Evolutionary conservation across 2,329 filamentous ascomycete species (phyloP).

Genomic region (Aspergillus versicolor): DNA sequence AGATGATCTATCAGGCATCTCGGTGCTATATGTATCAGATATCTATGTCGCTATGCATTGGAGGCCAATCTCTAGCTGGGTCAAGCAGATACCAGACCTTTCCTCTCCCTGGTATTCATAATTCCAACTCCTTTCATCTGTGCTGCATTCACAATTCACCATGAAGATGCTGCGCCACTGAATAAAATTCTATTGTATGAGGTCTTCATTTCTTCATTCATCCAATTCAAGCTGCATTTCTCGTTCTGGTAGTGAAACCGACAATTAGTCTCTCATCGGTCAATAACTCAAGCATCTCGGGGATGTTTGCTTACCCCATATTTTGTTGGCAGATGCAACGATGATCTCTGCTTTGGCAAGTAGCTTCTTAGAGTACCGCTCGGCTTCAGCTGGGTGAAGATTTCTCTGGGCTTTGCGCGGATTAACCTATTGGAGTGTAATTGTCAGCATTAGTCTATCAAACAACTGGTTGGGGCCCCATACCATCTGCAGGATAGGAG

Average conservation of each 20-base stretch:
- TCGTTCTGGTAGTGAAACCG: constrained; percentile 26
- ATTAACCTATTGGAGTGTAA: constrained; percentile 54
- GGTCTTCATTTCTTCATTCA: constrained; percentile 20
- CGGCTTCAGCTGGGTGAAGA: constrained; percentile 57
- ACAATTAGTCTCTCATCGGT: neutral
- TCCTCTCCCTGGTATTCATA: neutral
- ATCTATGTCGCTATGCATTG: neutral
- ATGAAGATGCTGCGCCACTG: neutral
- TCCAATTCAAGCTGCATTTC: constrained; percentile 39
- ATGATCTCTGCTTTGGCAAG: constrained; percentile 67
- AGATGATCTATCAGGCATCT: neutral
- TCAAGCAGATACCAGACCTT: neutral
- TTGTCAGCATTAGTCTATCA: neutral
- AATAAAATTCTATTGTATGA: neutral
- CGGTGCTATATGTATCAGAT: neutral
- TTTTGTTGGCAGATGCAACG: constrained; percentile 64
- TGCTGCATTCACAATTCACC: neutral
- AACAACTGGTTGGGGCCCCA: constrained; percentile 12
- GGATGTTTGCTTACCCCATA: constrained; percentile 56
- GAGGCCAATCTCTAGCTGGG: neutral
- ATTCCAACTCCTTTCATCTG: neutral
- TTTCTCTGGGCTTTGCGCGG: constrained; percentile 56
- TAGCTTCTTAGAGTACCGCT: constrained; percentile 64
- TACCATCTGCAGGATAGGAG: constrained; percentile 71
- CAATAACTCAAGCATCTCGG: neutral